phyloP scores from a whole-genome alignment of 176 grass and related monocot species.

The Oryza longistaminata region DNA sequence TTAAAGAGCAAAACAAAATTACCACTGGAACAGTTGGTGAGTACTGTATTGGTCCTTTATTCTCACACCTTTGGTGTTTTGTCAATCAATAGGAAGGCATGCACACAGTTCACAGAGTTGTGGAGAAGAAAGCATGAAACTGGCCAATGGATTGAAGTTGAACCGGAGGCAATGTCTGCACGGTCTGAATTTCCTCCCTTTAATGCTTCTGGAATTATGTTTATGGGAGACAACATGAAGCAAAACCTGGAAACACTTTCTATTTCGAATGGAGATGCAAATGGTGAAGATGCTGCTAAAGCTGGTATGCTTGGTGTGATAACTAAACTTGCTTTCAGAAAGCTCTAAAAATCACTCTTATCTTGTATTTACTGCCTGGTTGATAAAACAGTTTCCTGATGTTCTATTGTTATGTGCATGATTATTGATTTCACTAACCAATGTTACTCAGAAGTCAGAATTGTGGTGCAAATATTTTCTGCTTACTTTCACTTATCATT shows the following conservation, averaged over 20 bases:
- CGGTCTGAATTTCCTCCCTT: slow-evolving; percentile 86
- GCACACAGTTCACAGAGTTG: slow-evolving; percentile 75
- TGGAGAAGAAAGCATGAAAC: slow-evolving; percentile 99
- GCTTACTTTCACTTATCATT: neutral
- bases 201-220: slow-evolving; percentile 73
- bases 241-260: slow-evolving; percentile 59
- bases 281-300: slow-evolving; percentile 57
- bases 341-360: neutral
- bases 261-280: slow-evolving; percentile 55
- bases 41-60: neutral
- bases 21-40: neutral
- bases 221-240: slow-evolving; percentile 66
- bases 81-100: slow-evolving; percentile 73
- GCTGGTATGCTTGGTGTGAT: slow-evolving; percentile 50
- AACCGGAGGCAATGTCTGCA: slow-evolving; percentile 76
- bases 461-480: neutral
- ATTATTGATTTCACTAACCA: slow-evolving; percentile 21
- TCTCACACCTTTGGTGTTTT: neutral
- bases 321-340: slow-evolving; percentile 7
- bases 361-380: slow-evolving; percentile 11
- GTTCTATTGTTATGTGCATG: slow-evolving; percentile 2
- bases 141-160: slow-evolving; percentile 97
- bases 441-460: neutral
- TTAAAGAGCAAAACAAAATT: neutral
- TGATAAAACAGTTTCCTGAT: slow-evolving; percentile 4